Base-by-base conservation (phyloP, 345 rosid genomes). In the Salix exigua region DNA sequence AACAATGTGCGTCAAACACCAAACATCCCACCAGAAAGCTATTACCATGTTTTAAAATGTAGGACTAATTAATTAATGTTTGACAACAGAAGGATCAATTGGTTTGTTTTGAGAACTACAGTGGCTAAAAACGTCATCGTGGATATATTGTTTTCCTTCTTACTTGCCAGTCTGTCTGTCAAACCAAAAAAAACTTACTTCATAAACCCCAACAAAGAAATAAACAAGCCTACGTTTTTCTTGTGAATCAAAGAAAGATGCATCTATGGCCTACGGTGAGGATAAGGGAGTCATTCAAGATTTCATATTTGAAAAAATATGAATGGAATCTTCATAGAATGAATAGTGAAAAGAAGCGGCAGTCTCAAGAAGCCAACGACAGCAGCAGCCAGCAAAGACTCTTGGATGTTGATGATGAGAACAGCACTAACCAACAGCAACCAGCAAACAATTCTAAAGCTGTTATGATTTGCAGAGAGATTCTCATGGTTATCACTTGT, bases 201-300 rank as follows among this genome's bases (percentile, higher is more conserved):
- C 2, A 53, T 6, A 16, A 48, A 48, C 53, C 53, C 60, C 1
- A 53, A 7, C 12, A 7, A 6, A 51, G 60, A 51, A 51, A 55
- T 9, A 55, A 21, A 58, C 2, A 58, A 58, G 14, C 62, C 62
- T 10, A 0, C 23, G 62, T 9, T 42, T 42, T 42, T 42, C 14
- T 40, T 58, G 12, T 17, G 26, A 17, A 37, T 37, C 46, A 48
- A 62, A 76, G 33, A 76, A 70, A 75, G 73, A 91, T 89, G 96
- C 93, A 89, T 83, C 84, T 89, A 76, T 89, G 96, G 96, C 93
- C 91, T 3, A 85, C 96, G 5, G 17, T 55, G 82, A 86, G 79
- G 71, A 63, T 91, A 31, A 86, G 93, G 71, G 96, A 89, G 70
- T 91, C 93, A 0, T 91, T 91, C 88, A 91, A 86, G 82, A 66